Conservation (phyloP, 2,329 filamentous ascomycete species). For the Arthrobotrys conoides region DNA sequence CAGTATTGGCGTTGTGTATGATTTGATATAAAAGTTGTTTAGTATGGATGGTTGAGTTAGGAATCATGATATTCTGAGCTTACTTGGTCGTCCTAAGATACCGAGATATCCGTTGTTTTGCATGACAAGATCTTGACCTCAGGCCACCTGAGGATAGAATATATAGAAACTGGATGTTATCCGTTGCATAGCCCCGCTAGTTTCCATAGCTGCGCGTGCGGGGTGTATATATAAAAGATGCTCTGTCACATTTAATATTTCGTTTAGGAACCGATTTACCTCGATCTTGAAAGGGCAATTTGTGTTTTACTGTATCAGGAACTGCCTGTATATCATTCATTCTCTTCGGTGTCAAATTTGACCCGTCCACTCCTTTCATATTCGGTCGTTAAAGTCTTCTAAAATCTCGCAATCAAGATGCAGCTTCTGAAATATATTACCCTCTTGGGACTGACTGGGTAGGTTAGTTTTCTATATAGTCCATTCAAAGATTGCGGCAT, state of each 20-base stretch:
- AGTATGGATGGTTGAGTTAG: neutral
- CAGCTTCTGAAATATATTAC: conserved; percentile 2
- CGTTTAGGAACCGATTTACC: neutral
- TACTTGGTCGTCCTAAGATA: neutral
- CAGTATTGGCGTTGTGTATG: neutral
- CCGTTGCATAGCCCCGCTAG: neutral
- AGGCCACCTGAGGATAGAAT: neutral
- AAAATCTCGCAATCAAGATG: conserved; percentile 2
- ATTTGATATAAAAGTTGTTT: neutral
- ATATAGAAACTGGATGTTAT: neutral
- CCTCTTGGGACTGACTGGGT: conserved; percentile 7
- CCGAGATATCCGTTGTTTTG: conserved; percentile 22
- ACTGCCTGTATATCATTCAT: neutral
- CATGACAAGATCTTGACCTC: conserved; percentile 14
- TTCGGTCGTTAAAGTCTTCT: neutral
- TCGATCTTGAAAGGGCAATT: neutral
- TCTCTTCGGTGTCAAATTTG: conserved; percentile 4
- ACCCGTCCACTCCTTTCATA: conserved; percentile 11
- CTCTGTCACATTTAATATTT: neutral
- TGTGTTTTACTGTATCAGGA: neutral
- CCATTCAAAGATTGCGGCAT: neutral
- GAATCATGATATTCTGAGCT: neutral
- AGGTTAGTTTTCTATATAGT: neutral
- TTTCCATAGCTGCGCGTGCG: neutral
- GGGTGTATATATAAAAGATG: conserved; percentile 10